phyloP scores from a whole-genome alignment of 176 grass and related monocot genomes.

The Bromus sterilis region DNA sequence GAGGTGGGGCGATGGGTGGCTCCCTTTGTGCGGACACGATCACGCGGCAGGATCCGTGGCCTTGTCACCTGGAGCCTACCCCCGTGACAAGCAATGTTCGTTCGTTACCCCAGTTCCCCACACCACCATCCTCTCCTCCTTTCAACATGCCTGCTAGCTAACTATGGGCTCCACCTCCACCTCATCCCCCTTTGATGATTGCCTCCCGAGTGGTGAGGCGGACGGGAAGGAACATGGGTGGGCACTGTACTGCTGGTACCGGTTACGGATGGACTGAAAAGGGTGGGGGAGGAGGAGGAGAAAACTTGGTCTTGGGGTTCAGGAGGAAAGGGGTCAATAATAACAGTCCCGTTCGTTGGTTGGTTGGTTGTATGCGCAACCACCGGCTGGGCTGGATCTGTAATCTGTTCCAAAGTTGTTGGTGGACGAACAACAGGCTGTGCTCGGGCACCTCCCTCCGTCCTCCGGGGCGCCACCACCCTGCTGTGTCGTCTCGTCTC shows the following conservation, averaged over 20 bases:
- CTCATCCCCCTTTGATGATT: not conserved
- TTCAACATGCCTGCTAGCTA: not conserved
- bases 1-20: not conserved
- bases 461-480: not conserved
- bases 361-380: not conserved
- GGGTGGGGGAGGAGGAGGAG: too few relatives aligned
- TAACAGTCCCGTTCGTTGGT: not conserved
- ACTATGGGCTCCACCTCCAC: constrained; percentile 11
- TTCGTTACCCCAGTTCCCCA: constrained; percentile 13
- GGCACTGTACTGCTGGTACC: not conserved
- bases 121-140: not conserved
- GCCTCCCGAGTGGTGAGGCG: not conserved
- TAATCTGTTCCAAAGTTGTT: constrained; percentile 20
- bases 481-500: not conserved
- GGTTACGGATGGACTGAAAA: not conserved
- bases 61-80: constrained; percentile 26
- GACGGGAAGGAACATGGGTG: not conserved
- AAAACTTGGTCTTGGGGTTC: constrained; percentile 29
- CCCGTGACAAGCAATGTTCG: constrained; percentile 37
- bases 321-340: constrained; percentile 11
- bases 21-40: constrained; percentile 21
- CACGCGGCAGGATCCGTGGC: constrained; percentile 25
- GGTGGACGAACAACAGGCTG: not conserved
- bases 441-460: not conserved
- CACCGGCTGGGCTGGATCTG: not conserved